These are phyloP conservation scores for Oxyria digyna DNA, from an alignment of 148 eudicot genomes.

Conservation along the genomic window DNA sequence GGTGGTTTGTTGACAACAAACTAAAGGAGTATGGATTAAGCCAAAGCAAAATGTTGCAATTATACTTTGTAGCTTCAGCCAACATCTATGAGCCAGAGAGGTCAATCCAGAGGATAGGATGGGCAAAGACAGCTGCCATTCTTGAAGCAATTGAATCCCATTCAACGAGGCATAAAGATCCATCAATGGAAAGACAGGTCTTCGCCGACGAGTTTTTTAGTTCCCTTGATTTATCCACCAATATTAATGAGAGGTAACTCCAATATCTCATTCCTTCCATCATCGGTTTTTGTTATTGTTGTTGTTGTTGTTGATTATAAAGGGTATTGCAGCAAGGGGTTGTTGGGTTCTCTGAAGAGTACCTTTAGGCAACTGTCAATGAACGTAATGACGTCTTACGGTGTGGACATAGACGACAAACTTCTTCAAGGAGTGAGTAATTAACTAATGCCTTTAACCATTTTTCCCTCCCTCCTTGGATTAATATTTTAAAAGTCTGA, in stretches of 20 bases:
- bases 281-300: too few relatives aligned
- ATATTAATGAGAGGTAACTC: neutral
- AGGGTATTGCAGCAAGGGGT: neutral
- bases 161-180: neutral
- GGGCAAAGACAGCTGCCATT: neutral
- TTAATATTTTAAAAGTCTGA: neutral
- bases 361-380: neutral
- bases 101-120: neutral
- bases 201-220: neutral
- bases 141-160: neutral
- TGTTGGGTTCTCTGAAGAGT: neutral
- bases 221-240: too few relatives aligned
- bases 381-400: neutral
- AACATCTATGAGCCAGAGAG: slow-evolving; percentile 1
- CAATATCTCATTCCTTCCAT: neutral
- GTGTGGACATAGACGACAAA: neutral
- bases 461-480: neutral
- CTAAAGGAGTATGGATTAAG: neutral
- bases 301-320: neutral
- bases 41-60: neutral
- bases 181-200: neutral
- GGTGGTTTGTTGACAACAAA: neutral
- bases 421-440: neutral
- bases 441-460: too few relatives aligned
- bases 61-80: slow-evolving; percentile 3